Evolutionary conservation across 768 basidiomycete genomes (phyloP), one percentile per base, ranked within the genome.

Genomic region (Glaciozyma martinii): DNA sequence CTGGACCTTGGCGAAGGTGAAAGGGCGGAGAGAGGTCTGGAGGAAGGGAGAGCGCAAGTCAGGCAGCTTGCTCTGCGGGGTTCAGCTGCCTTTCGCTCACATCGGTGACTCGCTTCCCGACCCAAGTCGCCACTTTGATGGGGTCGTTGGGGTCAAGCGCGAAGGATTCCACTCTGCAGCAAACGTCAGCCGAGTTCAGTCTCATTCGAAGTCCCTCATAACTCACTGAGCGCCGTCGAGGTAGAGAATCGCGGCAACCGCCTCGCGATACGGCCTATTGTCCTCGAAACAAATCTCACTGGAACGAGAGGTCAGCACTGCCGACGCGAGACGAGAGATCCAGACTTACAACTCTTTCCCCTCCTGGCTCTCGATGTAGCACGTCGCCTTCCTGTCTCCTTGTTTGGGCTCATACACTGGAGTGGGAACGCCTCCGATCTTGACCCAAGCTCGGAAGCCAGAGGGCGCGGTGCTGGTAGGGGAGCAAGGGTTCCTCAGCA

Each of bases 191-290:
- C 19, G 16, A 18, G 46, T 46, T 15, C 4, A 4, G 5, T 49
- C 18, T 49, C 23, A 9, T 19, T 21, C 12, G 8, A 8, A 10
- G 21, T 27, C 5, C n/a, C 13, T 25, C 21, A 19, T 10, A 13
- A 57, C 56, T 10, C 18, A 61, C 60, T 15, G 2, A 0, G 32
- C 3, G 1, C 66, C 66, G 32, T 67, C 66, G 40, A 67, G n/a
- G 1, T 16, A 16, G 1, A 40, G 40, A 18, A 16, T 43, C 4
- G 37, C n/a, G 0, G 40, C 27, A 3, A 55, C 1, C 6, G 3
- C 52, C 10, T 40, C 37, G 37, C 37, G 37, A 13, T 40, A 40
- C 37, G 37, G 37, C 10, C 37, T 8, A 40, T 13, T 13, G 15
- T 40, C 37, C 15, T 40, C 37, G 12, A 40, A 40, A 13, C 37